Evolutionary conservation across 257 asterid species (phyloP), one percentile per base, ranked within the genome.

Genomic region (Jacaranda copaia): DNA sequence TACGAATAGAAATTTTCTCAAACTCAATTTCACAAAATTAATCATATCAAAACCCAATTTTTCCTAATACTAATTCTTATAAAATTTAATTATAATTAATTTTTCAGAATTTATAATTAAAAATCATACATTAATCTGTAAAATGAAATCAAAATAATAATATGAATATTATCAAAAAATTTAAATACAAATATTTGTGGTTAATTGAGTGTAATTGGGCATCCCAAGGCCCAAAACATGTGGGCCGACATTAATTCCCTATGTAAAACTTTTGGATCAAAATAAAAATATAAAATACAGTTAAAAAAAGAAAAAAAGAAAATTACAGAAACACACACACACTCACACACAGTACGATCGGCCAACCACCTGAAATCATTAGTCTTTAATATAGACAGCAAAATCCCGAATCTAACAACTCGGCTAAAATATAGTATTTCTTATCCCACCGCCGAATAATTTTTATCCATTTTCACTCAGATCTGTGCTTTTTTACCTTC

Each of bases 401-500:
- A 69, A 52, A 42, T 14, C 64, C 43, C 49, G 70, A 75, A 75
- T 59, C 72, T 40, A 66, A 74, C 69, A 32, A 67, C 51, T 42
- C 53, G 48, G 61, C 67, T 35, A 8, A 11, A 75, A 55, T 61
- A 40, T 10, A 61, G 76, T 20, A 5, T 61, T 8, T 39, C 15
- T 69, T 49, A 69, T 78, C 65, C 64, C 83, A 76, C 81, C 76
- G 75, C 73, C 76, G 61, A 25, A 45, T 40, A n/a, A 42, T 57
- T n/a, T 20, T 69, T 51, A 58, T 35, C 74, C 68, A 63, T 68
- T 65, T 53, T 53, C 75, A 66, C 68, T 72, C 86, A 81, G 88
- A 84, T 85, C 86, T 85, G 81, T 16, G 67, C 10, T 19, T 68
- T 76, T 67, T 58, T 56, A 42, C 81, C 74, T 70, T 46, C 61